These are phyloP conservation scores for Aureobasidium vineae DNA, from an alignment of 2,329 filamentous ascomycete species.

Conservation along the genomic window DNA sequence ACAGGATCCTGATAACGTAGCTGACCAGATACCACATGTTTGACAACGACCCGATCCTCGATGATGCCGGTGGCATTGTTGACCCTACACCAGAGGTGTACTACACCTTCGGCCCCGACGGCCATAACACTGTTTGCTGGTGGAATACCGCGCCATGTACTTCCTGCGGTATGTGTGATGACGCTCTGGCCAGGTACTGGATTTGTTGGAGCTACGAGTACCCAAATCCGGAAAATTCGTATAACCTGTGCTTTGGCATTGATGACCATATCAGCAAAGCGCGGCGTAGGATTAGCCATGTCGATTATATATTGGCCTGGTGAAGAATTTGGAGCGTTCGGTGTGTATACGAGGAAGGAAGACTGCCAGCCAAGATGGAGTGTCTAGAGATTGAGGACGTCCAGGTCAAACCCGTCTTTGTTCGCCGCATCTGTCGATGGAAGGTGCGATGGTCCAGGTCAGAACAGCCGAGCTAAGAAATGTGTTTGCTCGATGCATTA, in stretches of 20 bases:
- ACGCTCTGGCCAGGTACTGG: background rate
- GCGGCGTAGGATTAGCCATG: background rate
- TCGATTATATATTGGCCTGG: background rate
- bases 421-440: background rate
- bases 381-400: background rate
- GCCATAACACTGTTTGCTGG: background rate
- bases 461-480: background rate
- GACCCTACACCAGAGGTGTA: conserved; percentile 6
- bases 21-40: background rate
- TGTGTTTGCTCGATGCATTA: background rate
- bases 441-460: background rate
- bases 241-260: background rate
- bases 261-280: background rate
- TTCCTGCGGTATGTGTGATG: background rate
- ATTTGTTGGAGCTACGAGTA: background rate
- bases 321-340: background rate
- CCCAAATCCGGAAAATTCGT: background rate
- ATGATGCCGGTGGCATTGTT: background rate
- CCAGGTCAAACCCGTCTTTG: background rate
- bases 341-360: too few species aligned
- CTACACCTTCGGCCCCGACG: background rate
- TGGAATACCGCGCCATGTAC: background rate
- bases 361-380: too few species aligned
- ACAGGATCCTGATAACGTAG: background rate
- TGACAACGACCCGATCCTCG: background rate